Base-by-base conservation (phyloP, 306 rosid species). In the Trichosanthes cucumerina region DNA sequence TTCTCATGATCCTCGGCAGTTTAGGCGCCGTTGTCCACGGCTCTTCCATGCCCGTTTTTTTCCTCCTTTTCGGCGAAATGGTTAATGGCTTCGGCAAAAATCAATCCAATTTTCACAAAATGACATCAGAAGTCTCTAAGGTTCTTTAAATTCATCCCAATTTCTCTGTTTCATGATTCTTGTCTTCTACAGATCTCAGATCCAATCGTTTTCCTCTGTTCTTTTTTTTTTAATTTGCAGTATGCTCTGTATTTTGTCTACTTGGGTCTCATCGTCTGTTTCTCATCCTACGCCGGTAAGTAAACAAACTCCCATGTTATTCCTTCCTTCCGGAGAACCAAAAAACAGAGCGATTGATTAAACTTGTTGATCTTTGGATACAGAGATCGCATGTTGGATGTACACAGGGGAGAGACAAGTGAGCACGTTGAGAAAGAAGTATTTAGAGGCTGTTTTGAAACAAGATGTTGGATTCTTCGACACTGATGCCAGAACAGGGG, bases 331-430 rank as follows among this genome's bases (percentile, higher is more conserved):
- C 7, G 2, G 11, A n/a, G 21, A 6, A 31, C 49, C 15, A 38
- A 5, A 65, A 18, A 18, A 18, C 69, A 31, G 41, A 31, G 41
- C 18, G 26, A 7, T 28, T 28, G 26, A 36, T 64, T 0, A 7
- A 18, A 18, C 10, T 16, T 50, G 6, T 52, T 52, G 4, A 11
- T 57, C 12, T 39, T 54, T 19, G 47, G 26, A 18, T 52, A 19
- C 91, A 96, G 99, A 96, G 85, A 96, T 96, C 79, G 91, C 98
- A 76, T 96, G 99, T 70, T 96, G 99, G 99, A 96, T 96, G 99
- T 92, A 88, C 81, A 91, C 91, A 57, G 99, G 99, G 57, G 99
- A 96, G 83, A 91, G 99, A 36, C 99, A 96, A 80, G 98, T 86
- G 82, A 89, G 97, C 82, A 88, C 97, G 3, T 84, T 96, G 82